These are phyloP conservation scores for Kodamaea hsintzibuensis DNA, from an alignment of 805 yeast species.

Conservation along the genomic window DNA sequence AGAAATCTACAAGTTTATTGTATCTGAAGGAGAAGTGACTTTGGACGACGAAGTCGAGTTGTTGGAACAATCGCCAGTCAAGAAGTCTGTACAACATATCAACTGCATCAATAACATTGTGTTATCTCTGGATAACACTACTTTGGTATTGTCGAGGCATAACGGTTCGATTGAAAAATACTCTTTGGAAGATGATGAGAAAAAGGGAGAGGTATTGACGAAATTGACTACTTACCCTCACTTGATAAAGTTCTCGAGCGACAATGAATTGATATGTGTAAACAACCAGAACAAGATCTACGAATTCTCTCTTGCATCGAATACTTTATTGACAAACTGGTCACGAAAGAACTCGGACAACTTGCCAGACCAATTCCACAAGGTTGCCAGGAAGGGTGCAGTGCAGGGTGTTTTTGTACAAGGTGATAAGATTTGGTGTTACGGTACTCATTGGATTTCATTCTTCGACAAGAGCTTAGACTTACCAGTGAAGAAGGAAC, in stretches of 20 bases:
- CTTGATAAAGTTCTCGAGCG: constrained; percentile 54
- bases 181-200: constrained; percentile 24
- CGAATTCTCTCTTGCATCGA: constrained; percentile 54
- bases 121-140: constrained; percentile 44
- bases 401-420: constrained; percentile 71
- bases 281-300: constrained; percentile 74
- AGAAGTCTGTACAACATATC: constrained; percentile 40
- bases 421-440: constrained; percentile 68
- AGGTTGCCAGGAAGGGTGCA: constrained; percentile 53
- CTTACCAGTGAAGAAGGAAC: constrained; percentile 46
- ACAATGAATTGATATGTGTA: constrained; percentile 57
- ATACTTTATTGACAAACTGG: constrained; percentile 65
- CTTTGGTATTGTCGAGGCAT: constrained; percentile 59
- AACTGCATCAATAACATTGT: constrained; percentile 55
- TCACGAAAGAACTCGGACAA: constrained; percentile 72
- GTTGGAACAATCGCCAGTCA: constrained; percentile 11
- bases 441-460: constrained; percentile 81
- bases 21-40: constrained; percentile 25
- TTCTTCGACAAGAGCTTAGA: constrained; percentile 66
- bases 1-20: constrained; percentile 49
- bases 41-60: constrained; percentile 47
- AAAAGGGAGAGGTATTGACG: constrained; percentile 50
- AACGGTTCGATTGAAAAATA: constrained; percentile 64
- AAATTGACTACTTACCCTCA: constrained; percentile 62
- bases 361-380: constrained; percentile 63